Evolutionary conservation across 345 rosid species (phyloP).

Genomic region (Eucalyptus curtisii): DNA sequence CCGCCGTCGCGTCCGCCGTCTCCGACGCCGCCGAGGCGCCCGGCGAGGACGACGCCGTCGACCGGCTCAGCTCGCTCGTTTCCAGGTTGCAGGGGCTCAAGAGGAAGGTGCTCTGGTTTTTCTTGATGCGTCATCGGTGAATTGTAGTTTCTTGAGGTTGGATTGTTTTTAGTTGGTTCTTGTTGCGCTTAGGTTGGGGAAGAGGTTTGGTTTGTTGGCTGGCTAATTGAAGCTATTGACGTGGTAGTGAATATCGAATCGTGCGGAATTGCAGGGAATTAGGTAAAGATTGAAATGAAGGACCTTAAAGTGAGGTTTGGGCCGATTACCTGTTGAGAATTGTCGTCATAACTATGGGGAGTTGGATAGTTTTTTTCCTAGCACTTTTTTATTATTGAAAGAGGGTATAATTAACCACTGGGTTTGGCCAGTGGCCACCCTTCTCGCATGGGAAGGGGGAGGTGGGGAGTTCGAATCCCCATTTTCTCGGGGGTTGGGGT

Average conservation of each 20-base stretch:
- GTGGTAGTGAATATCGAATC: neutral
- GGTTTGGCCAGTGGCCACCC: no score
- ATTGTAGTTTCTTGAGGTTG: neutral
- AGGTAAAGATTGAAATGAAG: neutral
- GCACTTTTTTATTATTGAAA: neutral
- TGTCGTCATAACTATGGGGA: neutral
- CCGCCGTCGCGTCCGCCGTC: conserved; percentile 55
- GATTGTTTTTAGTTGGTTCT: neutral
- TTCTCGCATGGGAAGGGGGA: no score
- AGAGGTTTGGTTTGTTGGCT: neutral
- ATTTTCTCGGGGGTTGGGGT: no score
- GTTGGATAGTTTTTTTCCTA: neutral
- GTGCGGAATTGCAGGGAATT: neutral
- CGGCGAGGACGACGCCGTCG: conserved; percentile 58
- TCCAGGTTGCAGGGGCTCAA: conserved; percentile 95
- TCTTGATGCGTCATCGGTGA: neutral
- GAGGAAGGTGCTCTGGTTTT: conserved; percentile 44
- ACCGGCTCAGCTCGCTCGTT: conserved; percentile 65
- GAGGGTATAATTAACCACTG: neutral
- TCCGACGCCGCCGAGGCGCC: conserved; percentile 50
- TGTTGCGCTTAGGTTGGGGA: neutral
- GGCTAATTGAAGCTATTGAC: neutral
- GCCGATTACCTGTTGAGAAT: neutral
- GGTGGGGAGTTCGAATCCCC: no score
- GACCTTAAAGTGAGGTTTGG: neutral